These are phyloP conservation scores for Arctium minus DNA, from an alignment of 129 eudicot species.

Conservation along the genomic window DNA sequence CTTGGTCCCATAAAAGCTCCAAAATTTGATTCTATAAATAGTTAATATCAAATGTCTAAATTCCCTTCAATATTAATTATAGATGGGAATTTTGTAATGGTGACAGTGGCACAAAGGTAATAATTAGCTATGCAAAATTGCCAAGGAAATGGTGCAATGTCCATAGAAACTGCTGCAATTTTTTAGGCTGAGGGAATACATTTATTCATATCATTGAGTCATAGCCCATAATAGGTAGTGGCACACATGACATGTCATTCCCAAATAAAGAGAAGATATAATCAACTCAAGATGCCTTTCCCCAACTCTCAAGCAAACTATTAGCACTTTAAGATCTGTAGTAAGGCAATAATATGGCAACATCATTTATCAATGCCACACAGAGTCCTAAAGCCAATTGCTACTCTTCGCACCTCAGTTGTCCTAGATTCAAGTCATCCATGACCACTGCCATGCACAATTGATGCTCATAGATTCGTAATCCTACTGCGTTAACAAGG, in stretches of 20 bases:
- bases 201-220: too few relatives aligned
- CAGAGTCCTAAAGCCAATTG: slow-evolving; percentile 3
- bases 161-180: neutral
- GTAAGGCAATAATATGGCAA: neutral
- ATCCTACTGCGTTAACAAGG: neutral
- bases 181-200: neutral
- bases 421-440: neutral
- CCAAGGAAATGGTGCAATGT: neutral
- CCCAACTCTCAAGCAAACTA: neutral
- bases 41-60: neutral
- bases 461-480: neutral
- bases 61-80: neutral
- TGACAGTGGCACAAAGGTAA: slow-evolving; percentile 1
- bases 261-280: neutral
- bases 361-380: neutral
- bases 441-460: neutral
- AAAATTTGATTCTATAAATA: neutral
- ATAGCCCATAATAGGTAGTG: neutral
- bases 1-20: neutral
- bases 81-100: neutral
- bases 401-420: neutral
- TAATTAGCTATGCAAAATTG: neutral
- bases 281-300: neutral
- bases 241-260: neutral
- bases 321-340: neutral